Base-by-base conservation (phyloP, 2,329 filamentous ascomycete species). In the Monosporascus cannonballus region DNA sequence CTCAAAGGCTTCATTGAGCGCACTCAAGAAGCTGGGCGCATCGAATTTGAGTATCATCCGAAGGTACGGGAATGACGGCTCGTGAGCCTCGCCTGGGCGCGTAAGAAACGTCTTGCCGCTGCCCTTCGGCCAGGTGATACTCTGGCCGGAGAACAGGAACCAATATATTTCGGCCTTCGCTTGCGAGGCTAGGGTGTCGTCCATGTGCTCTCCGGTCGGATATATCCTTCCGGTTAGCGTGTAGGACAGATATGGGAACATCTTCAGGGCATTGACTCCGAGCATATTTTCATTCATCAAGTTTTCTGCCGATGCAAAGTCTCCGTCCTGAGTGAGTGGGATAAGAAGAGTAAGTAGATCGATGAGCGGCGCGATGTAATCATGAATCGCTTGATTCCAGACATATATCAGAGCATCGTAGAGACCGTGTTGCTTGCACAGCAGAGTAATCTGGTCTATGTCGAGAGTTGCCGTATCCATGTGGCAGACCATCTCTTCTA, bases 331-430 rank as follows among this genome's bases (percentile, higher is more conserved):
- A 69, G 80, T 78, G n/a, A 81, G 69, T 27, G 76, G 82, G 60
- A 80, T 72, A 34, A 88, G 68, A n/a, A 96, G 75, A 15, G 81
- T 75, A 48, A 96, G 74, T 2, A 99, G 79, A 56, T 96, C 91
- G 60, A 90, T 86, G 52, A 97, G 76, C 1, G 94, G 93, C 2
- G 92, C 95, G 56, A 96, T 85, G 63, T 95, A 96, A 69, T 99
- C 95, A 56, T 78, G 76, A 27, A 99, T 75, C 3, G 90, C 91
- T 68, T 90, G 87, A 55, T 96, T 97, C 94, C 94, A 99, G 51
- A 99, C 89, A 67, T 97, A 96, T 44, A 95, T 91, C 52, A 96
- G 81, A 2, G 94, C 95, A 70, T 99, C 95, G 65, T 96, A 99
- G 4, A 99, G 79, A 59, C 87, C 84, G 68, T 97, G 86, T 66